Conservation (phyloP, 2,329 filamentous ascomycete genomes). For the Decorospora gaudefroyi region DNA sequence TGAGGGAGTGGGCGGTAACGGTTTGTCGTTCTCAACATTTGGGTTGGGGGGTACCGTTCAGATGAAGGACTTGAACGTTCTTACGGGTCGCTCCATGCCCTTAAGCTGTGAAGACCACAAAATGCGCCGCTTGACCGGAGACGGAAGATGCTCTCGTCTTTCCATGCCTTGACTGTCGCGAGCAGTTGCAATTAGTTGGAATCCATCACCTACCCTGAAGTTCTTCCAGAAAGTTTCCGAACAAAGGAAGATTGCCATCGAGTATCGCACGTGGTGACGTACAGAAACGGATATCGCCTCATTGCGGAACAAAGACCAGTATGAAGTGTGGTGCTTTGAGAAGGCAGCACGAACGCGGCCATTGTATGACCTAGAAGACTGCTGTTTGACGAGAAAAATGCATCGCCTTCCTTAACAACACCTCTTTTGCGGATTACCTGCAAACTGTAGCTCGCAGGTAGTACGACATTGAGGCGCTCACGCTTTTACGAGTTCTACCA, state of each 20-base stretch:
- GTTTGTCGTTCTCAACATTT: slow-evolving; percentile 25
- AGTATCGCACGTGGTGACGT: slow-evolving; percentile 27
- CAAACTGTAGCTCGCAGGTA: too few species aligned
- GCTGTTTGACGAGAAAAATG: too few species aligned
- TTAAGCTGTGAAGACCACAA: slow-evolving; percentile 33
- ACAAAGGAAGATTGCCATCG: slow-evolving; percentile 35
- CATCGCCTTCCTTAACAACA: too few species aligned
- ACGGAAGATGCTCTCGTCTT: slow-evolving; percentile 27
- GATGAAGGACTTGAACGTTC: slow-evolving; percentile 41
- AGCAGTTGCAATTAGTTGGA: slow-evolving; percentile 19
- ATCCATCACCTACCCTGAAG: slow-evolving; percentile 7
- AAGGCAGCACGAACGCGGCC: slow-evolving; percentile 6
- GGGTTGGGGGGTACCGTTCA: slow-evolving; percentile 28
- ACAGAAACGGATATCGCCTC: slow-evolving; percentile 21
- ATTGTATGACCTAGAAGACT: not conserved
- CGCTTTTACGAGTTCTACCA: too few species aligned
- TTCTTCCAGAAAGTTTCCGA: slow-evolving; percentile 36
- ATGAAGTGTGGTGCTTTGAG: slow-evolving; percentile 3
- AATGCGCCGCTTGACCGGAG: slow-evolving; percentile 29
- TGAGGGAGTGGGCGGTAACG: slow-evolving; percentile 33
- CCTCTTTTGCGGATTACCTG: too few species aligned
- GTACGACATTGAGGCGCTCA: too few species aligned
- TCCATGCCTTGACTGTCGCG: slow-evolving; percentile 32
- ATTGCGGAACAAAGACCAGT: slow-evolving; percentile 34
- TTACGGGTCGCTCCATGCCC: slow-evolving; percentile 43